Base-by-base conservation (phyloP, 805 yeast genomes). In the Millerago galiae region DNA sequence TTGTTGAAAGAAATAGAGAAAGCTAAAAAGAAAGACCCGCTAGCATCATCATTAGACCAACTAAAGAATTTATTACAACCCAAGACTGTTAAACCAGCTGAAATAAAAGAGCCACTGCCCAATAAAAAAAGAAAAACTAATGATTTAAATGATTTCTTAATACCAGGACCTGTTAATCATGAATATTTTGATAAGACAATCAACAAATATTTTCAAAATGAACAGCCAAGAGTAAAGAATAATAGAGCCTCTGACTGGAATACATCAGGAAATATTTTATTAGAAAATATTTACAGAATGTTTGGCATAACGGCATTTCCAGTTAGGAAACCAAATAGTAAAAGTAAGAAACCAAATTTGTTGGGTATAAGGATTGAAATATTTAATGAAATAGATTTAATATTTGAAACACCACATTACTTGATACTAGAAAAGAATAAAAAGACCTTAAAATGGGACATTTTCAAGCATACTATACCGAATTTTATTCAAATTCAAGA, bases 261-360 rank as follows among this genome's bases (percentile, higher is more conserved):
- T 25, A 50, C 46, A 29, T 41, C 50, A 4, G 45, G 52, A 3
- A 49, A 54, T 17, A 55, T 63, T 1, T 31, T 52, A 1, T 13
- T 60, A 9, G 71, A 67, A 46, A 65, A 63, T 44, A 48, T 56
- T 4, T 66, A 59, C 38, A 55, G 72, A 40, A 50, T 63, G 52
- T 59, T 66, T 52, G 72, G 72, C 1, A 61, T 66, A 3, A 65
- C 70, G 4, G 56, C 58, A 9, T 67, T 68, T 43, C 71, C 71
- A 0, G 54, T 66, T 1, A 58, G 58, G 11, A 68, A 65, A 37
- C 69, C 70, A 4, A 44, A 57, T n/a, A 59, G 59, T 9, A 36
- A 42, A 28, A 28, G 51, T 15, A 8, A 15, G 13, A n/a, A 55
- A 8, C 13, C 40, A 2, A 52, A 50, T 15, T 40, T 66, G 50